A percentile compares a stretch with the other conserved stretches of the same genome.
phyloP scores from a whole-genome alignment of 305 asterid species.

The Stenogyne calaminthoides region DNA sequence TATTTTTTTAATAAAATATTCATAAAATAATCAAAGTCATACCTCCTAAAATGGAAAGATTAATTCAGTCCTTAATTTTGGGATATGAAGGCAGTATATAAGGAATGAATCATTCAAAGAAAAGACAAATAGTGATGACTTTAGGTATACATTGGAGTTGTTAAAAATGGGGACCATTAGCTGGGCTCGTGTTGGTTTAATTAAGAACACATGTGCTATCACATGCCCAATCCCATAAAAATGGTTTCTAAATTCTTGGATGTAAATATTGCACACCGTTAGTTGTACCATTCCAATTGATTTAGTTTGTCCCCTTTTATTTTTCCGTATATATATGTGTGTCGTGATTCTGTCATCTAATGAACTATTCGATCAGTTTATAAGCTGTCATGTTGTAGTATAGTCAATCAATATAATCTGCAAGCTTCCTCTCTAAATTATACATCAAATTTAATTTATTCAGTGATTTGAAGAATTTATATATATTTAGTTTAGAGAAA shows the following conservation, averaged over 20 bases:
- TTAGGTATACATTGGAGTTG: constrained; percentile 6
- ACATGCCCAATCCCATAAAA: constrained; percentile 32
- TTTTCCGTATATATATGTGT: background rate
- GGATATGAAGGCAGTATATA: no score
- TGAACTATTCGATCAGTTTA: no score
- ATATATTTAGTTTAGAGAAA: no score
- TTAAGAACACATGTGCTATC: constrained; percentile 38
- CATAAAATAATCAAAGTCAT: no score
- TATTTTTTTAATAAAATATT: no score
- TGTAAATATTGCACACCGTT: background rate
- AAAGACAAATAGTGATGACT: background rate
- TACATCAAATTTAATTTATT: background rate
- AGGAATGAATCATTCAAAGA: no score
- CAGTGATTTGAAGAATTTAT: background rate
- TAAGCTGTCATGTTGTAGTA: no score
- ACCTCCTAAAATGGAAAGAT: no score
- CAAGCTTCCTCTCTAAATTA: no score
- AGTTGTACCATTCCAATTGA: constrained; percentile 28
- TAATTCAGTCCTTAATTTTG: no score
- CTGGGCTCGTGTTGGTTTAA: background rate
- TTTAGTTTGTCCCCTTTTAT: constrained; percentile 26
- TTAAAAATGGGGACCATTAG: constrained; percentile 29
- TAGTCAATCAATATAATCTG: no score
- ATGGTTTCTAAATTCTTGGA: constrained; percentile 11
- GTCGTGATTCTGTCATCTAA: constrained; percentile 12